Conservation (phyloP, 2,329 filamentous ascomycete species). For the Sporothrix pallida region DNA sequence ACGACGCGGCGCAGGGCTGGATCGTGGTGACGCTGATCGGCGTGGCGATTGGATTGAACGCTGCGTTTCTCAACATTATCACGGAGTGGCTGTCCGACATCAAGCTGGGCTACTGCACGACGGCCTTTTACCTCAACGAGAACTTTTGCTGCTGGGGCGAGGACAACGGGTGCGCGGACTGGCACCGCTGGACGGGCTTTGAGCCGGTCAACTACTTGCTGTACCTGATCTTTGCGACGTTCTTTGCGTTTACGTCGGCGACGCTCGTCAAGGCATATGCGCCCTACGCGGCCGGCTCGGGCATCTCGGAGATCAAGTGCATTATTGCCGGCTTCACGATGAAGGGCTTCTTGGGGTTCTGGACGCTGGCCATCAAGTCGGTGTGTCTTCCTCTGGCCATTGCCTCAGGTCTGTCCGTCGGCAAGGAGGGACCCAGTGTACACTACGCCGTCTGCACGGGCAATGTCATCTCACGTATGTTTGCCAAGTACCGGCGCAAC, state of each 20-base stretch:
- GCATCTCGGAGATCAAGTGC: constrained; percentile 98
- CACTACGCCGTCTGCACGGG: constrained; percentile 98
- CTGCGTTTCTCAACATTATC: constrained; percentile 89
- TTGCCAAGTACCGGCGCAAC: constrained; percentile 88
- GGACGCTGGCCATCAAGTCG: constrained; percentile 93
- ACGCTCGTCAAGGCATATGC: constrained; percentile 88
- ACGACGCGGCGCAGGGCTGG: constrained; percentile 97
- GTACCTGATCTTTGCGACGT: constrained; percentile 83
- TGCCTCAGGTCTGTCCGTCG: constrained; percentile 89
- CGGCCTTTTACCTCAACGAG: constrained; percentile 96
- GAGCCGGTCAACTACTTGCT: constrained; percentile 81
- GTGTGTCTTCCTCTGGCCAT: constrained; percentile 90
- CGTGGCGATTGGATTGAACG: constrained; percentile 89
- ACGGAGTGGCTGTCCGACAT: constrained; percentile 97
- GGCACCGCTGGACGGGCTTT: constrained; percentile 86
- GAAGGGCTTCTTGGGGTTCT: constrained; percentile 94
- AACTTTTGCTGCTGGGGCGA: constrained; percentile 98
- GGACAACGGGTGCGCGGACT: constrained; percentile 84
- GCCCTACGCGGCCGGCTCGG: constrained; percentile 93
- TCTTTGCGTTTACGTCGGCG: constrained; percentile 83
- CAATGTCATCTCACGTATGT: constrained; percentile 92
- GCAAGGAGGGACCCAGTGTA: constrained; percentile 97
- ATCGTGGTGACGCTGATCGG: constrained; percentile 95
- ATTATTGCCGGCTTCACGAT: constrained; percentile 99
- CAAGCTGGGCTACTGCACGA: constrained; percentile 94